A percentile compares a stretch with the other conserved stretches of the same genome.
Evolutionary conservation across 1,284 basidiomycete species (phyloP).

Genomic region (Ceratobasidium papillatum): DNA sequence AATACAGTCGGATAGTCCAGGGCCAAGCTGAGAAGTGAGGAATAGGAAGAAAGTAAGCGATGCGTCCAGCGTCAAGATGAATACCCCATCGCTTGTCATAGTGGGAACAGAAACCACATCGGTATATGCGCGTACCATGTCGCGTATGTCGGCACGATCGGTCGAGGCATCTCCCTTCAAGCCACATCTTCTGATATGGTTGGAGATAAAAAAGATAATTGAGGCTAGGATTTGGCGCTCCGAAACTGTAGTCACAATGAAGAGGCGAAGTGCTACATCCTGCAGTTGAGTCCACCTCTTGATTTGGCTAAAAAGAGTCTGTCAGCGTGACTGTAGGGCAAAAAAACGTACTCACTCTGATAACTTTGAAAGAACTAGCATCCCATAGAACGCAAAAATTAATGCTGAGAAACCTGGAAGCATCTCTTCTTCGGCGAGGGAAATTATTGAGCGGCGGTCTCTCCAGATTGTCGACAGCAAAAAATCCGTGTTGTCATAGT

Average conservation of each 20-base stretch:
- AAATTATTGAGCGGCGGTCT: background rate
- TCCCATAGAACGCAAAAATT: constrained; percentile 1
- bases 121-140: background rate
- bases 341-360: background rate
- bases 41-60: background rate
- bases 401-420: constrained; percentile 1
- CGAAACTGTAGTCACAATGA: background rate
- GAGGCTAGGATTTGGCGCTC: background rate
- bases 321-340: no score
- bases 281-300: constrained; percentile 1
- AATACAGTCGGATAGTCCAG: background rate
- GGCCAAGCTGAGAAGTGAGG: background rate
- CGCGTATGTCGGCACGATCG: background rate
- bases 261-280: constrained; percentile 5
- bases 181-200: background rate
- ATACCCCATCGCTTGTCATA: background rate
- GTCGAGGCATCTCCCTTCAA: background rate
- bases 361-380: background rate
- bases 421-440: background rate
- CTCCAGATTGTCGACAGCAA: constrained; percentile 8
- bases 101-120: background rate
- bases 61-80: background rate
- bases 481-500: constrained; percentile 1
- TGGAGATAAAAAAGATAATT: background rate
- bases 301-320: no score